Percentiles rank a stretch among this genome's conserved stretches.
These are phyloP conservation scores for Suillus decipiens DNA, from an alignment of 768 basidiomycete species.

Conservation along the genomic window DNA sequence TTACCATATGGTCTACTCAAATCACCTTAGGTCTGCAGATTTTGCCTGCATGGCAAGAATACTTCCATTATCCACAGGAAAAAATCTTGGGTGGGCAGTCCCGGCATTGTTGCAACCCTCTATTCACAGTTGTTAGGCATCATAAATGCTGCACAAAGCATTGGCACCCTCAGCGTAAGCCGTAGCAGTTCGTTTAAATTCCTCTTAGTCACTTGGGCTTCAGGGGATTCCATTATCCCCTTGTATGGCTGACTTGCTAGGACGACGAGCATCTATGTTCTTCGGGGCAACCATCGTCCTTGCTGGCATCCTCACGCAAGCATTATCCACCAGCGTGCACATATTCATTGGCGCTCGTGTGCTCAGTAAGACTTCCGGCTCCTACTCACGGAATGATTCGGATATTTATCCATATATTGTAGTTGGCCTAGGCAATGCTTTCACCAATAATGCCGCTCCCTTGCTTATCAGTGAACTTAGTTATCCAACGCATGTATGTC, in stretches of 20 bases:
- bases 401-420: not conserved
- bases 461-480: constrained; percentile 65
- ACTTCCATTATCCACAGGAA: constrained; percentile 54
- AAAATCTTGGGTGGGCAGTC: constrained; percentile 45
- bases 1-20: constrained; percentile 30
- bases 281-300: constrained; percentile 66
- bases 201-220: not conserved
- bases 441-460: constrained; percentile 64
- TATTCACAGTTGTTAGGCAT: constrained; percentile 42
- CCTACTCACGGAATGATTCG: not conserved
- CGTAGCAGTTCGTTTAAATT: not conserved
- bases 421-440: constrained; percentile 67
- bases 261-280: constrained; percentile 61
- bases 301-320: constrained; percentile 59
- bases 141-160: constrained; percentile 64
- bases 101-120: not conserved
- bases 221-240: constrained; percentile 66
- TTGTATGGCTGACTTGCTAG: constrained; percentile 57
- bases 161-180: constrained; percentile 54
- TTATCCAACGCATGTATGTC: constrained; percentile 66
- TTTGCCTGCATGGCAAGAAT: constrained; percentile 60
- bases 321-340: constrained; percentile 44
- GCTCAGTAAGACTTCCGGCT: constrained; percentile 28
- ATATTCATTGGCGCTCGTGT: constrained; percentile 61
- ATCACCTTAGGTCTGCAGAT: constrained; percentile 59